A percentile compares a stretch with the other conserved stretches of the same genome.
Evolutionary conservation across 2,329 filamentous ascomycete species (phyloP).

Genomic region (Curvularia hawaiiensis): DNA sequence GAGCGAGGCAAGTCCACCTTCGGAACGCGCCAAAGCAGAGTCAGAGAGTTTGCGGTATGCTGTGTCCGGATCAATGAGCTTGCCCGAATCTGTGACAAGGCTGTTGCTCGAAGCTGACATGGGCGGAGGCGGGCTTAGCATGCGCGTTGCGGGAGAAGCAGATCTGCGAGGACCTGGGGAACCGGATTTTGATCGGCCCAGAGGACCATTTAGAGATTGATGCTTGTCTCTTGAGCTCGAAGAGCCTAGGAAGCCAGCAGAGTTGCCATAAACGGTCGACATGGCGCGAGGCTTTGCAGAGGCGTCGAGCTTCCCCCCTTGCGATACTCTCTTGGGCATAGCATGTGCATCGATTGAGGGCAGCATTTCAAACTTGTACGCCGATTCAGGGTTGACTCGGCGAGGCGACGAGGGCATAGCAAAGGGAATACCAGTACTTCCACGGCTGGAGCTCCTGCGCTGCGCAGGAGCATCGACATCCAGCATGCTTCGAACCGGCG

Average conservation of each 20-base stretch:
- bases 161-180: conserved; percentile 47
- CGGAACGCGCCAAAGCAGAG: conserved; percentile 68
- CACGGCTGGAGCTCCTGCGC: conserved; percentile 41
- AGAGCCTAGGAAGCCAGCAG: conserved; percentile 28
- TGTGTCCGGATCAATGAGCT: conserved; percentile 68
- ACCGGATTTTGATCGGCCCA: conserved; percentile 46
- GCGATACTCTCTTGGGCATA: conserved; percentile 50
- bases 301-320: conserved; percentile 49
- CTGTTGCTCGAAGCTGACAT: conserved; percentile 48
- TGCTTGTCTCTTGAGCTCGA: conserved; percentile 43
- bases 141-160: conserved; percentile 47
- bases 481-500: conserved; percentile 61
- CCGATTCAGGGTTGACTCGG: conserved; percentile 46
- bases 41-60: conserved; percentile 76
- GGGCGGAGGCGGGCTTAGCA: conserved; percentile 55
- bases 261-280: conserved; percentile 48
- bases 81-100: conserved; percentile 64
- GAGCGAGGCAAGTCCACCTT: conserved; percentile 66
- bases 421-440: conserved; percentile 37
- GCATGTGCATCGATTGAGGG: conserved; percentile 52
- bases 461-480: conserved; percentile 41
- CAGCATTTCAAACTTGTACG: conserved; percentile 54
- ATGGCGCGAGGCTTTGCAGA: conserved; percentile 50
- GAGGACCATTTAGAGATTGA: conserved; percentile 46
- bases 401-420: conserved; percentile 41